Evolutionary conservation across 768 basidiomycete genomes (phyloP).

Genomic region (Rhodotorula diobovata): DNA sequence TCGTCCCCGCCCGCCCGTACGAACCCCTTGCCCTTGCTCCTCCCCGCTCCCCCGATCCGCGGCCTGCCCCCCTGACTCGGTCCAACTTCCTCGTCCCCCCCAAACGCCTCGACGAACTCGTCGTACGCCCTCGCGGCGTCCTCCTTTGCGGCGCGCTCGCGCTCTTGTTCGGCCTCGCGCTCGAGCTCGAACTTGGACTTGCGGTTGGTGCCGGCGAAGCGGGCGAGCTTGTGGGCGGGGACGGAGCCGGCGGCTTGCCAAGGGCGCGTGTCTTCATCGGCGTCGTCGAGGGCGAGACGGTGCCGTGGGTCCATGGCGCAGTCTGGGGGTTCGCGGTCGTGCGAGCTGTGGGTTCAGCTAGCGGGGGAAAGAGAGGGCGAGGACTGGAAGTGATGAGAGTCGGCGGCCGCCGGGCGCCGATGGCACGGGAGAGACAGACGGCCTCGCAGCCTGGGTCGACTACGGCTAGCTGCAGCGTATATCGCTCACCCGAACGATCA

Average conservation of each 20-base stretch:
- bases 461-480: too few relatives aligned
- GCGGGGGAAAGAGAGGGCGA: too few relatives aligned
- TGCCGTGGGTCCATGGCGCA: conserved; percentile 11
- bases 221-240: conserved; percentile 20
- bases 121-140: conserved; percentile 53
- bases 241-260: conserved; percentile 15
- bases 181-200: conserved; percentile 92
- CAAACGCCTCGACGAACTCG: conserved; percentile 79
- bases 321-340: neutral
- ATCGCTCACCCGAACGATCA: too few relatives aligned
- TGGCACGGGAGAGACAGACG: too few relatives aligned
- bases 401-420: too few relatives aligned
- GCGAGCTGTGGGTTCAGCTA: too few relatives aligned
- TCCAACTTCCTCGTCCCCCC: conserved; percentile 60
- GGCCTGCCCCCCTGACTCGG: conserved; percentile 50
- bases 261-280: conserved; percentile 6
- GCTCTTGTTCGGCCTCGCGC: conserved; percentile 59
- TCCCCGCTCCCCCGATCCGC: neutral
- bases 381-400: too few relatives aligned
- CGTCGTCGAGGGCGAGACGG: conserved; percentile 7
- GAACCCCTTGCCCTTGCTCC: conserved; percentile 51
- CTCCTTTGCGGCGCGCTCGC: conserved; percentile 26
- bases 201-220: conserved; percentile 23
- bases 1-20: conserved; percentile 60
- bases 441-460: too few relatives aligned